A percentile compares a stretch with the other conserved stretches of the same genome.
phyloP scores from a whole-genome alignment of 345 rosid species.

The Physaria fendleri region DNA sequence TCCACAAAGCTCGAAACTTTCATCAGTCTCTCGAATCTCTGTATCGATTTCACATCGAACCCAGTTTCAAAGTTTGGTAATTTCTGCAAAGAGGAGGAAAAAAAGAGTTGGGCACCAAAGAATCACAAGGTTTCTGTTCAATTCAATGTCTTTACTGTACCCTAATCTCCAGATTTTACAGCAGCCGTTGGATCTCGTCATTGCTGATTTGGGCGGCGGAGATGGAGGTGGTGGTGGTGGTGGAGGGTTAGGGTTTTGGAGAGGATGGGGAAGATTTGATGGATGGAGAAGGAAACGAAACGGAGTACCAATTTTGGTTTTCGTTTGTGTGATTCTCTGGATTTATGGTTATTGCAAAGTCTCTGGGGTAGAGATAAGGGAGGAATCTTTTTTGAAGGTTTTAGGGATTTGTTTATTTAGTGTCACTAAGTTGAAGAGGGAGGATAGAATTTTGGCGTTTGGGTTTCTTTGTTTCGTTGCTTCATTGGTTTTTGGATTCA shows the following conservation, averaged over 20 bases:
- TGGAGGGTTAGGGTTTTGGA: conserved; percentile 23
- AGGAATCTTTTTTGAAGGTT: conserved; percentile 15
- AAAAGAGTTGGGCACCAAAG: background rate
- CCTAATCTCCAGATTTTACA: conserved; percentile 12
- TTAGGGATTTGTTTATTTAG: conserved; percentile 10
- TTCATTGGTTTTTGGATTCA: conserved; percentile 17
- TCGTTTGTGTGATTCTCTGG: conserved; percentile 16
- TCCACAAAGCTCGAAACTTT: background rate
- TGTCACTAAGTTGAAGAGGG: conserved; percentile 10
- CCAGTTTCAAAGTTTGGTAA: conserved; percentile 23
- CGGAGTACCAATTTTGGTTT: conserved; percentile 17
- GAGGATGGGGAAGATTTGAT: conserved; percentile 26
- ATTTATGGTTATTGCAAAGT: conserved; percentile 17
- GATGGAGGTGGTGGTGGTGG: conserved; percentile 12
- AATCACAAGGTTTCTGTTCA: conserved; percentile 1
- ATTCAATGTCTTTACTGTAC: conserved; percentile 13
- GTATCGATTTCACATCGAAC: conserved; percentile 18
- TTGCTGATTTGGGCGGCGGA: conserved; percentile 24
- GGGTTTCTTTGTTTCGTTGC: conserved; percentile 13
- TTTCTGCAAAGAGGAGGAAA: conserved; percentile 24
- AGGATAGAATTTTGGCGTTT: background rate
- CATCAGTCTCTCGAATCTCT: conserved; percentile 14
- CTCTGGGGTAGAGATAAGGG: conserved; percentile 11
- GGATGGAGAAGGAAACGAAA: conserved; percentile 29
- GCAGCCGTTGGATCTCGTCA: conserved; percentile 27